Percentiles rank a stretch among this genome's conserved stretches.
Evolutionary conservation across 805 yeast genomes (phyloP).

Genomic region (Scheffersomyces coipomensis): DNA sequence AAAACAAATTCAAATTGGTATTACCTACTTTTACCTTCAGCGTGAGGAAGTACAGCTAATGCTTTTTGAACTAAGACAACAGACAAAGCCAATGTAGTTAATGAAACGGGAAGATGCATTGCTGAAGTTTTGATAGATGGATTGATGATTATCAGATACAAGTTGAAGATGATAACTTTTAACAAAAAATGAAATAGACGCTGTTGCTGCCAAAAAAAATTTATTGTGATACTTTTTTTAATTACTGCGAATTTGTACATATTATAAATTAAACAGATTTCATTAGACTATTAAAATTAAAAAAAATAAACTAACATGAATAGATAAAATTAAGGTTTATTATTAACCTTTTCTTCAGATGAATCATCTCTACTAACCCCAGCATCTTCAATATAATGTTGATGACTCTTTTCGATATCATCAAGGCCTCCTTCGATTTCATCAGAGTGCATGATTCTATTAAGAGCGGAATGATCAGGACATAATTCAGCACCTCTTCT

Average conservation of each 20-base stretch:
- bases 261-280: too few species aligned
- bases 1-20: too few species aligned
- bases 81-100: not conserved
- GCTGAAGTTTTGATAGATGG: too few species aligned
- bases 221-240: too few species aligned
- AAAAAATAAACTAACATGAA: too few species aligned
- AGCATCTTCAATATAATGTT: conserved; percentile 51
- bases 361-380: not conserved
- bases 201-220: too few species aligned
- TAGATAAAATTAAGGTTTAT: too few species aligned
- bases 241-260: too few species aligned
- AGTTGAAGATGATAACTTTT: too few species aligned
- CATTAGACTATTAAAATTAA: too few species aligned
- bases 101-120: not conserved
- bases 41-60: not conserved
- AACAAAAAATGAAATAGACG: too few species aligned
- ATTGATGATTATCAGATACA: too few species aligned
- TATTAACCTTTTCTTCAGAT: not conserved
- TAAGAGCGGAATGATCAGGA: conserved; percentile 6
- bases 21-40: not conserved
- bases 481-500: conserved; percentile 37
- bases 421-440: conserved; percentile 10
- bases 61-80: not conserved
- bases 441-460: conserved; percentile 3
- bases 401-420: conserved; percentile 24